Evolutionary conservation across 2,329 filamentous ascomycete genomes (phyloP), one percentile per base, ranked within the genome.

Genomic region (Verticillium klebahnii): DNA sequence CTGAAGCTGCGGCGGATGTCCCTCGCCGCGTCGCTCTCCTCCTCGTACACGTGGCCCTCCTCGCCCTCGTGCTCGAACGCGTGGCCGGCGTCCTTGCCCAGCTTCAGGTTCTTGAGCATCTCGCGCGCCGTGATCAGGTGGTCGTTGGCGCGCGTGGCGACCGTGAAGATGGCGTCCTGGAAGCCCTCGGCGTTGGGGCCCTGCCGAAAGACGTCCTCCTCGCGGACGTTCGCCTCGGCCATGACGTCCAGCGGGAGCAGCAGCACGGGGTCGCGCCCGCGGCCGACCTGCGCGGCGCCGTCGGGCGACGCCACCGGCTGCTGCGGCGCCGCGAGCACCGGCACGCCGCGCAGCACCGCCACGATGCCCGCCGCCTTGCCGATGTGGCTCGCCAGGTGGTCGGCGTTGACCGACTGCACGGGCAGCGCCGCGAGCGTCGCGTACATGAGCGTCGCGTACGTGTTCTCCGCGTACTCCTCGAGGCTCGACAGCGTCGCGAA

Each of bases 331-430:
- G 93, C 93, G n/a, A 98, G 82, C 2, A 98, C 75, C 0, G 95
- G 93, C 12, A 98, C 81, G 0, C 95, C 94, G 50, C 94, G 85
- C n/a, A 99, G 79, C 0, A 97, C 85, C 1, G 94, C 90, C 2
- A 88, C 84, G 60, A 99, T 97, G 9, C 95, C 95, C 57, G 88
- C 90, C 0, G 95, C 93, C 72, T 99, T 99, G 59, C 95, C 95
- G 62, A 98, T 91, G 74, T 99, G 95, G 60, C 91, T 96, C 9
- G 94, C 94, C 19, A 99, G 81, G 76, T 99, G 95, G 70, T 99
- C 95, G 52, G 93, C 87, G 29, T 93, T 89, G 69, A 97, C 83
- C 1, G 91, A 96, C 11, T 88, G 85, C 70, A 97, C 81, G 0
- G 92, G 90, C 61, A 97, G 77, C 7, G 89, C 83, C 19, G 92